These are phyloP conservation scores for Rutstroemia sp. DNA, from an alignment of 2,329 filamentous ascomycete species.

Conservation along the genomic window DNA sequence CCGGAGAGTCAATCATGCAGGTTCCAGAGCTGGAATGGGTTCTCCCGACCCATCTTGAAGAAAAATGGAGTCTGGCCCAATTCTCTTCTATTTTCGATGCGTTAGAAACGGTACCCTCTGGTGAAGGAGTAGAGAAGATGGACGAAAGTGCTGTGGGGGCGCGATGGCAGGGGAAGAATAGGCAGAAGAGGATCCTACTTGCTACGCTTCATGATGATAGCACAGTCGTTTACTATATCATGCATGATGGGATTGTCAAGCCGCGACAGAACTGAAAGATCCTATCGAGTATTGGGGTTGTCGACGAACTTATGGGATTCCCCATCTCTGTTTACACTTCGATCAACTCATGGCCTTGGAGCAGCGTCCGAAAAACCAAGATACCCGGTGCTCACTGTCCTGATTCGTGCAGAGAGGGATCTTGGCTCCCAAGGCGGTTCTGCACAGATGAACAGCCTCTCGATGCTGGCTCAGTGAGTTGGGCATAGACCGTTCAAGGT, in stretches of 20 bases:
- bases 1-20: slow-evolving; percentile 39
- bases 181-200: slow-evolving; percentile 63
- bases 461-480: no score
- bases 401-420: no score
- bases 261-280: slow-evolving; percentile 65
- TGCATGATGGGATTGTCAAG: slow-evolving; percentile 83
- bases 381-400: no score
- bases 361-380: no score
- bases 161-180: slow-evolving; percentile 38
- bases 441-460: no score
- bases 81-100: slow-evolving; percentile 67
- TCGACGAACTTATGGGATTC: not conserved
- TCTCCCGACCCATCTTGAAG: slow-evolving; percentile 62
- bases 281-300: not conserved
- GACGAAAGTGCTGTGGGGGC: slow-evolving; percentile 28
- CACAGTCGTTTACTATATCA: slow-evolving; percentile 76
- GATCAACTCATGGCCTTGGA: no score
- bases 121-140: slow-evolving; percentile 12
- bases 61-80: slow-evolving; percentile 61
- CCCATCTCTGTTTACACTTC: not conserved
- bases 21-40: slow-evolving; percentile 66
- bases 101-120: slow-evolving; percentile 39
- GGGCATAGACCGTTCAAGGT: no score
- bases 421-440: no score
- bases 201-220: slow-evolving; percentile 73